Evolutionary conservation across 1,139 yeast genomes (phyloP).

Genomic region (Suhomyces coccinellae): DNA sequence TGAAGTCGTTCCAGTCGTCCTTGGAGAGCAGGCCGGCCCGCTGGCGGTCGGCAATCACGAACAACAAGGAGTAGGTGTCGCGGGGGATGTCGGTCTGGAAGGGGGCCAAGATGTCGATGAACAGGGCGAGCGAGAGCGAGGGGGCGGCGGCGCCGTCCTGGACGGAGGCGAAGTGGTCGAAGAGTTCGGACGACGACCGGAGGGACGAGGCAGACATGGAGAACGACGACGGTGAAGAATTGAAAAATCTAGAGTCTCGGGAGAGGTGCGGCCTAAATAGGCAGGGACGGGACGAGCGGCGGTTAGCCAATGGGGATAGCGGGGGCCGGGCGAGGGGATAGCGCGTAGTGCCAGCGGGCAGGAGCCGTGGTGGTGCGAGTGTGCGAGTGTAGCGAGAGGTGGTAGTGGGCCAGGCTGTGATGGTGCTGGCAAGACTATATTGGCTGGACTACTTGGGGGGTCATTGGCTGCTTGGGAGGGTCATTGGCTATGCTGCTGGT

Average conservation of each 20-base stretch:
- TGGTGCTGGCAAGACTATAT: too few relatives aligned
- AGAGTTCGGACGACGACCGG: conserved; percentile 28
- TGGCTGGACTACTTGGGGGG: too few relatives aligned
- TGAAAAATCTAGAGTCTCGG: conserved; percentile 2
- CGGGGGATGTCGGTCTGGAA: conserved; percentile 44
- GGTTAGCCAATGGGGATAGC: conserved; percentile 1
- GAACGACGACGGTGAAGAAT: conserved; percentile 1
- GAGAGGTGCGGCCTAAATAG: conserved; percentile 2
- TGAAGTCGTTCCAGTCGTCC: conserved; percentile 60
- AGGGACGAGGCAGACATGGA: conserved; percentile 2
- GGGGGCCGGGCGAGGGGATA: neutral
- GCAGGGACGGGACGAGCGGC: conserved; percentile 2
- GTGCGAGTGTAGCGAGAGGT: neutral
- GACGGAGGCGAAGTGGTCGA: conserved; percentile 39
- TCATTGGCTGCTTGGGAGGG: too few relatives aligned
- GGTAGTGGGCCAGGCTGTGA: too few relatives aligned
- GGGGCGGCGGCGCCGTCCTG: conserved; percentile 16
- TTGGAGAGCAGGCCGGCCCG: conserved; percentile 62
- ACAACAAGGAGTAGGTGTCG: conserved; percentile 50
- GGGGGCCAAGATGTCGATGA: conserved; percentile 44
- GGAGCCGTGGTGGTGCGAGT: too few relatives aligned
- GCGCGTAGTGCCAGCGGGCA: neutral
- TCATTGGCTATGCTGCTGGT: too few relatives aligned
- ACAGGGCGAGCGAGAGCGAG: conserved; percentile 37
- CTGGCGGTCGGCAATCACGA: conserved; percentile 62